These are phyloP conservation scores for Sorghum bicolor DNA, from an alignment of 176 grass and related monocot species.

Conservation along the genomic window DNA sequence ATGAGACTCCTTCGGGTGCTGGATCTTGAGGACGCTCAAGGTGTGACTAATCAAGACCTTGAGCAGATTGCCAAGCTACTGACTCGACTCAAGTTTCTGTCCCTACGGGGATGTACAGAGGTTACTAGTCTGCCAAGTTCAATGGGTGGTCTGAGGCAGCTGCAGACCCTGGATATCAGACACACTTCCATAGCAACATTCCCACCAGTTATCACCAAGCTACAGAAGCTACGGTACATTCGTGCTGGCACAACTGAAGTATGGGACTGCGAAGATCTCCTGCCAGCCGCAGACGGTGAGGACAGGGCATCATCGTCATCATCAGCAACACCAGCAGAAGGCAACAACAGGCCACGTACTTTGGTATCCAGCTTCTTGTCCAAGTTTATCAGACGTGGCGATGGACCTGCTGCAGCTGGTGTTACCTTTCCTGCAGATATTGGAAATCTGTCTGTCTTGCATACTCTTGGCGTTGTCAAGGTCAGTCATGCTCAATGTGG, in stretches of 20 bases:
- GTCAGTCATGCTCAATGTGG: neutral
- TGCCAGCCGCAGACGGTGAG: neutral
- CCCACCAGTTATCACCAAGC: neutral
- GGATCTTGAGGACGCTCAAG: conserved; percentile 20
- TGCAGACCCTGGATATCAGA: conserved; percentile 17
- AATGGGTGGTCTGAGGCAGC: neutral
- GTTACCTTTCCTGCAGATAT: neutral
- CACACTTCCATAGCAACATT: neutral
- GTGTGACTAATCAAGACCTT: neutral
- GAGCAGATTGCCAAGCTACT: neutral
- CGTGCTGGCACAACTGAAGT: neutral
- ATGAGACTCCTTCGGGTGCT: conserved; percentile 46
- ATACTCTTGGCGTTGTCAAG: neutral
- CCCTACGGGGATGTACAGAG: neutral
- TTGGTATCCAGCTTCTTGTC: neutral
- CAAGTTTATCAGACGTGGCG: neutral
- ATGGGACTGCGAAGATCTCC: neutral
- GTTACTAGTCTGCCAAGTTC: neutral
- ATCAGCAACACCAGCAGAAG: neutral
- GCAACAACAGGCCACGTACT: neutral
- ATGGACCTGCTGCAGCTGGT: neutral
- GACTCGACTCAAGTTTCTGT: conserved; percentile 38
- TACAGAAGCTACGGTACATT: conserved; percentile 1
- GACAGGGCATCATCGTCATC: no score
- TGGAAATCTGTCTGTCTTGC: neutral